phyloP scores from a whole-genome alignment of 306 rosid genomes.

The Luffa acutangula region DNA sequence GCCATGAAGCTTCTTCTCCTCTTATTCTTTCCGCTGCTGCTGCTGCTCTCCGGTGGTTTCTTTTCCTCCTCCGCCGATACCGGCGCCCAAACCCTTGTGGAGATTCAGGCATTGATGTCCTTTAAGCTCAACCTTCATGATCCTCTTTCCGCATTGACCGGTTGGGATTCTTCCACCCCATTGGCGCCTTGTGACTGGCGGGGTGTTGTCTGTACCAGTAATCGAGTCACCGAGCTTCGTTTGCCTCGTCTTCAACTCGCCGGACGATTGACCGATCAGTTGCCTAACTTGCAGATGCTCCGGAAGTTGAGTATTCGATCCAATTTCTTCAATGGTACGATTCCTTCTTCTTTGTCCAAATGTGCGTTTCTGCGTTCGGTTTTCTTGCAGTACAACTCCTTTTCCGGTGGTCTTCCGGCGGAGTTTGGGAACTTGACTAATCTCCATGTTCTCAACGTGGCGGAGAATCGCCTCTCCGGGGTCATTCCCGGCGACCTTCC shows the following conservation, averaged over 20 bases:
- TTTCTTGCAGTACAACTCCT: slow-evolving; percentile 61
- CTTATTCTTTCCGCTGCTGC: slow-evolving; percentile 16
- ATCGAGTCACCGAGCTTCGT: slow-evolving; percentile 62
- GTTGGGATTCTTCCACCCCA: slow-evolving; percentile 66
- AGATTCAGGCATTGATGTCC: slow-evolving; percentile 60
- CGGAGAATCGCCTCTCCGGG: slow-evolving; percentile 69
- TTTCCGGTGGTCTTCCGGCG: slow-evolving; percentile 59
- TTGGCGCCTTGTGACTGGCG: slow-evolving; percentile 92
- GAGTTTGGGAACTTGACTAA: slow-evolving; percentile 54
- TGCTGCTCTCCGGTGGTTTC: slow-evolving; percentile 25
- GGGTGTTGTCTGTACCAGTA: slow-evolving; percentile 39
- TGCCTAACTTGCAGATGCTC: slow-evolving; percentile 45
- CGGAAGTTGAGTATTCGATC: slow-evolving; percentile 67
- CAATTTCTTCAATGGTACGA: slow-evolving; percentile 63
- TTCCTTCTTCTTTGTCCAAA: slow-evolving; percentile 52
- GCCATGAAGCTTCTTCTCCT: slow-evolving; percentile 19
- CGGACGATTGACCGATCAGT: slow-evolving; percentile 54
- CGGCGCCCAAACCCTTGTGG: slow-evolving; percentile 24
- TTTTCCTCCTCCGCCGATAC: slow-evolving; percentile 40
- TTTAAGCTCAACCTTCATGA: slow-evolving; percentile 67
- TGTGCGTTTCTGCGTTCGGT: slow-evolving; percentile 52
- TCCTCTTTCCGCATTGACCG: slow-evolving; percentile 46
- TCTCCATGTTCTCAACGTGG: slow-evolving; percentile 51
- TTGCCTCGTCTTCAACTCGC: slow-evolving; percentile 68
- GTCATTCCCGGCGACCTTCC: slow-evolving; percentile 43